Evolutionary conservation across 1,284 basidiomycete genomes (phyloP).

Genomic region (Crepidotus sp.): DNA sequence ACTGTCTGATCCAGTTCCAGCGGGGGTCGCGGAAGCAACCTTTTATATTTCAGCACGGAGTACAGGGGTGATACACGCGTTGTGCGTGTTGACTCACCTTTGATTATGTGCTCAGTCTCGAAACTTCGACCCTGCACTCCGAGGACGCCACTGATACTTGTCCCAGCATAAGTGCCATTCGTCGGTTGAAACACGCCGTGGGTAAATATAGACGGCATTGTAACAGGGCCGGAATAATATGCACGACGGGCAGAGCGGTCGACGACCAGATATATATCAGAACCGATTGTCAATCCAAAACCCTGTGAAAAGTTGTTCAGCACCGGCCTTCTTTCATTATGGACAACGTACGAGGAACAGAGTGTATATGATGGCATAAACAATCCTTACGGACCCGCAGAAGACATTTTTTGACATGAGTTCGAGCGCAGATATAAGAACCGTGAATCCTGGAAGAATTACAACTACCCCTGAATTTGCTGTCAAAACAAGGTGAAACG

Average conservation of each 20-base stretch:
- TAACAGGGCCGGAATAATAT: conserved; percentile 33
- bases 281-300: conserved; percentile 80
- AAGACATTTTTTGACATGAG: conserved; percentile 77
- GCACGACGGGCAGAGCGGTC: conserved; percentile 54
- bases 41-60: conserved; percentile 20
- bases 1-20: conserved; percentile 75
- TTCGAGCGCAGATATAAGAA: conserved; percentile 67
- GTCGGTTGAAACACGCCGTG: conserved; percentile 56
- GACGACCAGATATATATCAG: conserved; percentile 74
- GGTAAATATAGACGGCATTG: conserved; percentile 33
- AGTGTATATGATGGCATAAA: conserved; percentile 84
- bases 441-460: conserved; percentile 72
- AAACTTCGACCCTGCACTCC: conserved; percentile 39
- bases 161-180: conserved; percentile 42
- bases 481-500: neutral
- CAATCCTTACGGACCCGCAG: conserved; percentile 80
- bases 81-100: conserved; percentile 37
- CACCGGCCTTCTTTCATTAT: neutral
- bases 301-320: conserved; percentile 38
- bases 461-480: conserved; percentile 47
- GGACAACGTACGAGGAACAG: conserved; percentile 57
- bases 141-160: conserved; percentile 49
- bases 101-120: conserved; percentile 36
- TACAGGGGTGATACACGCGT: neutral
- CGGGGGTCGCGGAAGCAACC: conserved; percentile 65